A percentile compares a stretch with the other conserved stretches of the same genome.
phyloP scores from a whole-genome alignment of 2,329 filamentous ascomycete species.

The Xylariaceae sp. region DNA sequence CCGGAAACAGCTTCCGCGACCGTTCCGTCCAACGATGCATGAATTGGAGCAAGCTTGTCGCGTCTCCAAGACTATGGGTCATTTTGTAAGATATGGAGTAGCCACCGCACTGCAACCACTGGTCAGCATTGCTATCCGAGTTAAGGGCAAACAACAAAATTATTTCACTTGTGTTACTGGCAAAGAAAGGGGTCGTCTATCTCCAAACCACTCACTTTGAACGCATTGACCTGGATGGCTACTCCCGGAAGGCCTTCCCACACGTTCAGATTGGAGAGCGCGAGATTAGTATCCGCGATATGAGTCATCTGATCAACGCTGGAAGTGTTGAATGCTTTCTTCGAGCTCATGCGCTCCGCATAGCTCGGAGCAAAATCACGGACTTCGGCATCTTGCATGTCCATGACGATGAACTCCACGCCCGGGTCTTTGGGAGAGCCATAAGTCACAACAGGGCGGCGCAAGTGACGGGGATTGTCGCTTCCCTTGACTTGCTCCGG shows the following conservation, averaged over 20 bases:
- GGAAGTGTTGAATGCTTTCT: constrained; percentile 34
- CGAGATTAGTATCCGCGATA: constrained; percentile 31
- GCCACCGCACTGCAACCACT: constrained; percentile 37
- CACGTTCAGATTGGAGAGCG: constrained; percentile 31
- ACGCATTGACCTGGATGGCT: constrained; percentile 35
- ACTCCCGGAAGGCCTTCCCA: constrained; percentile 30
- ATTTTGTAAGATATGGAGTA: constrained; percentile 39
- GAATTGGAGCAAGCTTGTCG: constrained; percentile 39
- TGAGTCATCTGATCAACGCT: constrained; percentile 33
- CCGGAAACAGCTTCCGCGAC: constrained; percentile 21
- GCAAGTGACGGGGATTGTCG: constrained; percentile 25
- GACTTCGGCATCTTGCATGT: constrained; percentile 26
- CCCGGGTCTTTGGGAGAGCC: constrained; percentile 38
- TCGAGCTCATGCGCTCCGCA: constrained; percentile 15
- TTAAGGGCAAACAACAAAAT: background rate
- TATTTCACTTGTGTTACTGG: too few species aligned
- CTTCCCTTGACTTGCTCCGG: constrained; percentile 20
- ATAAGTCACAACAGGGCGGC: constrained; percentile 35
- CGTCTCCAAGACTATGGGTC: constrained; percentile 43
- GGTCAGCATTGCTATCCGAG: background rate
- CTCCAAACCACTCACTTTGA: constrained; percentile 7
- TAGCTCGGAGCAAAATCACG: constrained; percentile 30
- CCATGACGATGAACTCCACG: constrained; percentile 36
- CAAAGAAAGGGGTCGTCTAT: background rate
- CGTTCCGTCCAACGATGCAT: constrained; percentile 38